phyloP scores from a whole-genome alignment of 2,329 filamentous ascomycete genomes.

The Aspergillus puulaauensis region DNA sequence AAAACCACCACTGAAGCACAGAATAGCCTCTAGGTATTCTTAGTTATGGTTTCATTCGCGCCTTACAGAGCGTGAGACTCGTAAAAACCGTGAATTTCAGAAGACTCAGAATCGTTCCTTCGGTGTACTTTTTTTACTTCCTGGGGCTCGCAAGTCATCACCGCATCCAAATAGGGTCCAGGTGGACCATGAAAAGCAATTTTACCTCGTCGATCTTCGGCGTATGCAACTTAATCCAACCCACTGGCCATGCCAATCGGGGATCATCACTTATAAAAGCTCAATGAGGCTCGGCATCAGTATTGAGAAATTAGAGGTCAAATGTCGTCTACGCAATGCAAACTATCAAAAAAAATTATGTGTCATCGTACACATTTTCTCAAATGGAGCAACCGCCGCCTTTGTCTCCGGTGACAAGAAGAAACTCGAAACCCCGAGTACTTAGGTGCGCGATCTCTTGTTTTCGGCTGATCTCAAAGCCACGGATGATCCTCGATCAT shows the following conservation, averaged over 20 bases:
- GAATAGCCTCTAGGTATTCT: not conserved
- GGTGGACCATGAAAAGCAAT: conserved; percentile 1
- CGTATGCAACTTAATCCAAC: conserved; percentile 15
- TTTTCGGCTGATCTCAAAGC: not conserved
- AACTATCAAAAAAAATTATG: not conserved
- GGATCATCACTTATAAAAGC: not conserved
- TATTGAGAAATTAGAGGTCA: not conserved
- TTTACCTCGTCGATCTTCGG: conserved; percentile 16
- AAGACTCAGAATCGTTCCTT: not conserved
- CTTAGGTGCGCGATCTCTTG: not conserved
- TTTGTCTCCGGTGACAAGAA: not conserved
- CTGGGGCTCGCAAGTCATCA: not conserved
- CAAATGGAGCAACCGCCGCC: not conserved
- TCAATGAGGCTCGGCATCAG: not conserved
- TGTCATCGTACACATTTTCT: not conserved
- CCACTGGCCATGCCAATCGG: conserved; percentile 6
- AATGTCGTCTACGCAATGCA: not conserved
- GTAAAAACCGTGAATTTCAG: too few relatives aligned
- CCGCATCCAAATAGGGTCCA: not conserved
- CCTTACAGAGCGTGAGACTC: not conserved
- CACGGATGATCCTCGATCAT: not conserved
- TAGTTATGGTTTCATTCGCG: not conserved
- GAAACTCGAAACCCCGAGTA: not conserved
- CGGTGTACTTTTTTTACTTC: not conserved
- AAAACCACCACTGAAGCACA: not conserved